Evolutionary conservation across 2,329 filamentous ascomycete species (phyloP).

Genomic region (Pleoardoris graminearum): DNA sequence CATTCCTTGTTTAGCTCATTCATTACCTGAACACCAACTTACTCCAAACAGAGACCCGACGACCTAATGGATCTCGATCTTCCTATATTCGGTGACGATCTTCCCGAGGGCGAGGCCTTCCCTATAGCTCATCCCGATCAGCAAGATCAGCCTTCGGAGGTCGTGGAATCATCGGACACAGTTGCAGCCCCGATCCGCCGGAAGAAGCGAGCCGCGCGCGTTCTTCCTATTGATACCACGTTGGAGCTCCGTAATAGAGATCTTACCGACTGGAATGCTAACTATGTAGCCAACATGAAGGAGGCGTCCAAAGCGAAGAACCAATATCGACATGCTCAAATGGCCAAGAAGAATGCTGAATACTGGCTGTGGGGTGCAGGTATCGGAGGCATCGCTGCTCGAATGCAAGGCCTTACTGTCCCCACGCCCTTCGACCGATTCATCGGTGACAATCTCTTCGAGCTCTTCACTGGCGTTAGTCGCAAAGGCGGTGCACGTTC

Average conservation of each 20-base stretch:
- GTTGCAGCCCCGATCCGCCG: slow-evolving; percentile 49
- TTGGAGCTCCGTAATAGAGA: slow-evolving; percentile 61
- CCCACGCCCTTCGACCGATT: slow-evolving; percentile 61
- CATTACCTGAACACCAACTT: slow-evolving; percentile 19
- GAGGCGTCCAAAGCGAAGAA: slow-evolving; percentile 51
- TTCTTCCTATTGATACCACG: slow-evolving; percentile 52
- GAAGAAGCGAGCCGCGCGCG: slow-evolving; percentile 42
- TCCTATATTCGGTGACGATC: slow-evolving; percentile 38
- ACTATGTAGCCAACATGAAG: slow-evolving; percentile 65
- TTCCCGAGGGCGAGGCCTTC: slow-evolving; percentile 37
- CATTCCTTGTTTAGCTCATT: not conserved
- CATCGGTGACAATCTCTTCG: slow-evolving; percentile 59
- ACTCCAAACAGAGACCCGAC: slow-evolving; percentile 24
- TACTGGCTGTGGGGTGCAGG: slow-evolving; percentile 63
- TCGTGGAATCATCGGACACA: slow-evolving; percentile 41
- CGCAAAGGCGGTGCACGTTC: slow-evolving; percentile 25
- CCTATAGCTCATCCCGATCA: slow-evolving; percentile 20
- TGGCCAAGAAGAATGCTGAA: slow-evolving; percentile 66
- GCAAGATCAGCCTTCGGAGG: slow-evolving; percentile 20
- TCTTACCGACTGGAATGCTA: slow-evolving; percentile 59
- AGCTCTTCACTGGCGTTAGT: slow-evolving; percentile 49
- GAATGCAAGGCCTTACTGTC: slow-evolving; percentile 47
- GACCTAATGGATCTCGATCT: slow-evolving; percentile 37
- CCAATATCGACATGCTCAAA: slow-evolving; percentile 45
- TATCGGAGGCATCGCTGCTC: slow-evolving; percentile 57